Conservation (phyloP, 2,329 filamentous ascomycete genomes). For the Fusarium napiforme region DNA sequence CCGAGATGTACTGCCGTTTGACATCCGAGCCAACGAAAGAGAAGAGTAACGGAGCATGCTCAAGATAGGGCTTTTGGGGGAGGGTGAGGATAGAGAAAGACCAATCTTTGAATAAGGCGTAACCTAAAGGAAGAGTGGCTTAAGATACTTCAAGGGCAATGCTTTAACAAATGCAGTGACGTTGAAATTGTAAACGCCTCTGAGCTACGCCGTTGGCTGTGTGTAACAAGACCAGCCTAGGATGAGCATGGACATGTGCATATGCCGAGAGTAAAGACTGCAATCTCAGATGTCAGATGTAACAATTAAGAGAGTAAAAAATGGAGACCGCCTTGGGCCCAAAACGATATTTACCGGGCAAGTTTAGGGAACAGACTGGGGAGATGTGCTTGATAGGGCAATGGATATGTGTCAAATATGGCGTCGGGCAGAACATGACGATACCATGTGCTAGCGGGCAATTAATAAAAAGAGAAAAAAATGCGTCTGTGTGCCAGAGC, state of each 20-base stretch:
- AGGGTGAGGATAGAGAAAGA: slow-evolving; percentile 45
- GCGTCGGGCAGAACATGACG: slow-evolving; percentile 33
- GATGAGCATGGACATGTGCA: slow-evolving; percentile 42
- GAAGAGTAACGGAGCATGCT: slow-evolving; percentile 31
- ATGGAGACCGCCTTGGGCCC: slow-evolving; percentile 14
- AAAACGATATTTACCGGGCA: slow-evolving; percentile 21
- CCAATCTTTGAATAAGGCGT: slow-evolving; percentile 25
- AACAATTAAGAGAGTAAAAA: slow-evolving; percentile 30
- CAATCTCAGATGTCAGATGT: slow-evolving; percentile 33
- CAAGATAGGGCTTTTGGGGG: slow-evolving; percentile 38
- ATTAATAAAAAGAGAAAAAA: slow-evolving; percentile 22
- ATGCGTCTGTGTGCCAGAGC: slow-evolving; percentile 33
- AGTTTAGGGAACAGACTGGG: slow-evolving; percentile 27
- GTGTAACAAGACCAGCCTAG: slow-evolving; percentile 37
- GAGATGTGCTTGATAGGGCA: slow-evolving; percentile 38
- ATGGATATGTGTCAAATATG: slow-evolving; percentile 39
- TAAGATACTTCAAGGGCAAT: slow-evolving; percentile 31
- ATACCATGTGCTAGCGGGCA: slow-evolving; percentile 23
- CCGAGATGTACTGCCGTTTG: slow-evolving; percentile 28
- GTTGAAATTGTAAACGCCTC: slow-evolving; percentile 40
- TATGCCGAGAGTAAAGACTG: slow-evolving; percentile 42
- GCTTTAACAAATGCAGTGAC: slow-evolving; percentile 39
- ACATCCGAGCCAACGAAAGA: slow-evolving; percentile 42
- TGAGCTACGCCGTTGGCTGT: slow-evolving; percentile 39
- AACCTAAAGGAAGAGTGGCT: slow-evolving; percentile 39